Conservation (phyloP, 345 rosid species). For the Hypericum perforatum region DNA sequence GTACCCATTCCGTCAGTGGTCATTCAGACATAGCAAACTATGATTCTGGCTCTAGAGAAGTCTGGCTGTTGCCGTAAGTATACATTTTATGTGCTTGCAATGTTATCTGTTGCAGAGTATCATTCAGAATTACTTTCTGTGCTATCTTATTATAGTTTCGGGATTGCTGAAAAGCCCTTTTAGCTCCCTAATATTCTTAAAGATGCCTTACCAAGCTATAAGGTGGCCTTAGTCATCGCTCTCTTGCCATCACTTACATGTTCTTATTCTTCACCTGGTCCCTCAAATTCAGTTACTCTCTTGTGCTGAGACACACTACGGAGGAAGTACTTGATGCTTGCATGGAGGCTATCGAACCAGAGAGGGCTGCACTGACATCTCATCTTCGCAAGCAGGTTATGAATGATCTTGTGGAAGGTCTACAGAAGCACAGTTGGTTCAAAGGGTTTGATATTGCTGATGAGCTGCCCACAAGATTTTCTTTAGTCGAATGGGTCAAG, state of each 20-base stretch:
- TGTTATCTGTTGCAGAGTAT: not conserved
- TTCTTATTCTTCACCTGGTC: not conserved
- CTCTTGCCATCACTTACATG: not conserved
- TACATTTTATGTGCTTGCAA: conserved; percentile 6
- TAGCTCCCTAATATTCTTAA: too few relatives aligned
- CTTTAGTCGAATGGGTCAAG: conserved; percentile 67
- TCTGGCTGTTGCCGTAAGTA: conserved; percentile 84
- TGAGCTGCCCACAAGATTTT: conserved; percentile 42
- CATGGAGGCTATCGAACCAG: conserved; percentile 76
- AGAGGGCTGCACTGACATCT: conserved; percentile 70
- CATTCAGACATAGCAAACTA: conserved; percentile 21
- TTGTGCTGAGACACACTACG: conserved; percentile 88
- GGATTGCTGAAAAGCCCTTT: too few relatives aligned
- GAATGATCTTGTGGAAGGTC: conserved; percentile 61
- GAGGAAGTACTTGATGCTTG: conserved; percentile 93
- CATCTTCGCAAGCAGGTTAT: conserved; percentile 63
- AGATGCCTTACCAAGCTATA: not conserved
- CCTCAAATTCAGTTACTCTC: conserved; percentile 59
- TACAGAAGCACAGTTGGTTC: conserved; percentile 65
- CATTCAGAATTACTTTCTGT: too few relatives aligned
- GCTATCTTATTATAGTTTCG: too few relatives aligned
- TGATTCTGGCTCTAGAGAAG: conserved; percentile 41
- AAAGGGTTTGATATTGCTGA: conserved; percentile 72
- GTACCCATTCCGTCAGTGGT: conserved; percentile 23
- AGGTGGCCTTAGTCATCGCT: conserved; percentile 1